Percentiles rank a stretch among this genome's conserved stretches.
Evolutionary conservation across 768 basidiomycete genomes (phyloP).

Genomic region (Stropharia rugosoannulata): DNA sequence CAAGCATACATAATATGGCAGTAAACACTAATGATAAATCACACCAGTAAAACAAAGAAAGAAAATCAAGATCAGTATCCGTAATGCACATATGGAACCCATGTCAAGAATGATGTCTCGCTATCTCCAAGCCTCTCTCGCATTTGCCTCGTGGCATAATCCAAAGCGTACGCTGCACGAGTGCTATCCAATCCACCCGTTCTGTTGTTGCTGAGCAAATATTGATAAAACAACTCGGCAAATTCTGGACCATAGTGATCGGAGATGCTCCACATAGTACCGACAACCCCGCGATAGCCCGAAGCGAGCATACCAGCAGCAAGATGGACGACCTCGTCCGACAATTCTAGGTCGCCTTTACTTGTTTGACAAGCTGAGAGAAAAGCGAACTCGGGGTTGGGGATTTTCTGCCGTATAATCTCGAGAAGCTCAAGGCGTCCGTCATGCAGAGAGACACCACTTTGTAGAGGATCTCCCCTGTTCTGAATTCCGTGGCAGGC

Average conservation of each 20-base stretch:
- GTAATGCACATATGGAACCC: constrained; percentile 15
- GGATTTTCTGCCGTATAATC: constrained; percentile 4
- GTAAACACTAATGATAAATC: too few relatives aligned
- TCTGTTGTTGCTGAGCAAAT: constrained; percentile 10
- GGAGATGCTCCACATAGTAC: constrained; percentile 42
- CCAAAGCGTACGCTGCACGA: background rate
- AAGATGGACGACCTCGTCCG: constrained; percentile 32
- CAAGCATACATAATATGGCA: too few relatives aligned
- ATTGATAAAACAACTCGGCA: constrained; percentile 30
- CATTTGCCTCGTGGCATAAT: constrained; percentile 20
- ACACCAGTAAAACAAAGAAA: too few relatives aligned
- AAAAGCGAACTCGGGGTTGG: constrained; percentile 32
- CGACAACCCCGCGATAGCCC: constrained; percentile 31
- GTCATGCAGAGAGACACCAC: constrained; percentile 22
- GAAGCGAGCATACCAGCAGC: constrained; percentile 38
- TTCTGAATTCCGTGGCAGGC: constrained; percentile 36
- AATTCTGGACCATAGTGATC: constrained; percentile 33
- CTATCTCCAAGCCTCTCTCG: constrained; percentile 6
- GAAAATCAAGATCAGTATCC: constrained; percentile 3
- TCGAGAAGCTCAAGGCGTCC: constrained; percentile 16
- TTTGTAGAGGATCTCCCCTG: constrained; percentile 18
- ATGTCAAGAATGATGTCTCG: constrained; percentile 1
- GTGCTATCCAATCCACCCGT: constrained; percentile 4
- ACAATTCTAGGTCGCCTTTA: constrained; percentile 20
- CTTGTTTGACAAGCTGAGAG: constrained; percentile 35